Percentiles rank a stretch among this genome's conserved stretches.
phyloP scores from a whole-genome alignment of 768 basidiomycete species.

The Ephemerocybe angulata region DNA sequence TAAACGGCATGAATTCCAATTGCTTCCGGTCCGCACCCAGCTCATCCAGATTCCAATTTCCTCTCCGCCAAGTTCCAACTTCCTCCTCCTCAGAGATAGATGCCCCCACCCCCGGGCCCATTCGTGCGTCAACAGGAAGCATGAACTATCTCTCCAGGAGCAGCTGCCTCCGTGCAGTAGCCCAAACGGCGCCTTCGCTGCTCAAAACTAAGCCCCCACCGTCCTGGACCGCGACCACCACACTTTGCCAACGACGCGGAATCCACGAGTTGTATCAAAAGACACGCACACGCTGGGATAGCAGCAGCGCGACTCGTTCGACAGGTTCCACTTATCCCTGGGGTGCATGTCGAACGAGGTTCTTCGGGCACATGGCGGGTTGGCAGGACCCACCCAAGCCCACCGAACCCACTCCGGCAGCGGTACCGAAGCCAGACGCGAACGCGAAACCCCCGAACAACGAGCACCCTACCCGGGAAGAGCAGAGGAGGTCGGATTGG shows the following conservation, averaged over 20 bases:
- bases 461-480: slow-evolving; percentile 30
- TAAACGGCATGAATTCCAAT: no score
- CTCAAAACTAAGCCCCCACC: neutral
- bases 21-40: no score
- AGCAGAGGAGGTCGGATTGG: slow-evolving; percentile 81
- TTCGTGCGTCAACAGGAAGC: no score
- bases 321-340: no score
- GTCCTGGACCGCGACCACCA: neutral
- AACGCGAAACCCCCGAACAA: neutral
- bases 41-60: no score
- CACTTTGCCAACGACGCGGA: neutral
- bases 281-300: neutral
- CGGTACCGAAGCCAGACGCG: neutral
- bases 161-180: neutral
- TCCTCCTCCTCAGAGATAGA: no score
- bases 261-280: neutral
- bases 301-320: neutral
- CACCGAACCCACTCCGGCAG: neutral
- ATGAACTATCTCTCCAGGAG: neutral
- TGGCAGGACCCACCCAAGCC: slow-evolving; percentile 1
- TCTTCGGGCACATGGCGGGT: slow-evolving; percentile 9
- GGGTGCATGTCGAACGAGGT: neutral
- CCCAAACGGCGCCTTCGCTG: neutral
- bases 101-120: no score
- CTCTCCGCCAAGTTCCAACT: no score